Evolutionary conservation across 1,284 basidiomycete species (phyloP).

Genomic region (Naganishia cerealis): DNA sequence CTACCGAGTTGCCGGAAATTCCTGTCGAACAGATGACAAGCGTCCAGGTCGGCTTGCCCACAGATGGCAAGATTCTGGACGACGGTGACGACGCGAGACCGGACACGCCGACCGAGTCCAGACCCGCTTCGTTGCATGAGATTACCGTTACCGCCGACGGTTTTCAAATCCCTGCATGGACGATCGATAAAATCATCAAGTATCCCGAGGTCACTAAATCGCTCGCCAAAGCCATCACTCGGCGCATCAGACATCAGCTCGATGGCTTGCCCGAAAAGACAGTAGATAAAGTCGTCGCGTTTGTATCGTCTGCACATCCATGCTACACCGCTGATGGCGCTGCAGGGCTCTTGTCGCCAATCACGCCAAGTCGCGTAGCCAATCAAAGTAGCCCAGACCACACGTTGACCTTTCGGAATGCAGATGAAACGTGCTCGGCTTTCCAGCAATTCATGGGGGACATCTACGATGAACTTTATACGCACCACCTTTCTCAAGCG

Average conservation of each 20-base stretch:
- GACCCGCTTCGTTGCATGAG: background rate
- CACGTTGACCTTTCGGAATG: conserved; percentile 40
- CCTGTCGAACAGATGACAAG: background rate
- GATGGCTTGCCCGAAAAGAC: conserved; percentile 63
- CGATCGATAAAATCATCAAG: conserved; percentile 47
- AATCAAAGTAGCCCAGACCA: conserved; percentile 36
- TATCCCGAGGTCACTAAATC: conserved; percentile 61
- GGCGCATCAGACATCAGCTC: conserved; percentile 62
- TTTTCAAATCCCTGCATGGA: conserved; percentile 49
- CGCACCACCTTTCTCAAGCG: conserved; percentile 35
- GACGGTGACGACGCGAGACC: background rate
- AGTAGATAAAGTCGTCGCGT: conserved; percentile 61
- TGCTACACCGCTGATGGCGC: conserved; percentile 23
- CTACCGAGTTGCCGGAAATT: conserved; percentile 12
- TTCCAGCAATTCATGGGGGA: conserved; percentile 74
- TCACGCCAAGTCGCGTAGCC: conserved; percentile 1
- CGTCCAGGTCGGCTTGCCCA: background rate
- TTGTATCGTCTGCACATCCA: conserved; percentile 41
- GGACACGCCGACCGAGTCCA: conserved; percentile 1
- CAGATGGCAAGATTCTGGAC: background rate
- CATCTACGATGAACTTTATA: conserved; percentile 61
- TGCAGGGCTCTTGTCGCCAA: conserved; percentile 2
- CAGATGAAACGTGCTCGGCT: conserved; percentile 57
- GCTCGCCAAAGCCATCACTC: conserved; percentile 63
- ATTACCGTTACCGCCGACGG: conserved; percentile 39